Evolutionary conservation across 2,329 filamentous ascomycete species (phyloP), one percentile per base, ranked within the genome.

Genomic region (Talaromyces sp.): DNA sequence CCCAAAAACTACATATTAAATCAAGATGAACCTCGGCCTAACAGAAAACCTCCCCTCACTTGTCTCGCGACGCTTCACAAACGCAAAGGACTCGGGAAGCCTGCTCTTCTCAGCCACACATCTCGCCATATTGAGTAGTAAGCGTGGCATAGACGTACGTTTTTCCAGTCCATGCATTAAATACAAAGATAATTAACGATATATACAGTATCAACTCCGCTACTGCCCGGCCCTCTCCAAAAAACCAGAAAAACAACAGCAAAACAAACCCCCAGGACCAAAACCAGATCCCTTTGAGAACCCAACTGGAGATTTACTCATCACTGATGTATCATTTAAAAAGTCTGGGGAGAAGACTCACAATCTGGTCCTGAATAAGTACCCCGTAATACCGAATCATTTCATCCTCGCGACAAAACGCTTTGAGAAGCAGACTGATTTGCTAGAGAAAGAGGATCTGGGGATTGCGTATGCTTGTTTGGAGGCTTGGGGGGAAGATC

Each of bases 221-320:
- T 83, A 81, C 66, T 83, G 81, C 64, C 81, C 81, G 3, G 78
- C 80, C 0, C 76, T 83, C n/a, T 75, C 78, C 31, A 78, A 80
- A 67, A 83, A 82, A 67, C 77, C 72, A 13, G 66, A 70, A n/a
- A 61, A 69, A 19, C 67, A 72, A 2, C 45, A 52, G 13, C 33
- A 17, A 66, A 72, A 7, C 31, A 71, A 25, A 61, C n/a, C 56
- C 33, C 8, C 22, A 43, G 61, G 57, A 19, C 71, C 72, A 2
- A 80, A 78, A 70, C 71, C 73, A 52, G 79, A 83, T 63, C 81
- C 81, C 11, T 83, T 83, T 68, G 71, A 79, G 54, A 72, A 80
- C 59, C 81, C 81, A 5, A 72, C 77, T 0, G 66, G 71, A 19
- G 80, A 80, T 19, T 74, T 83, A 15, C 70, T 82, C 56, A 70